These are phyloP conservation scores for Aspergillus transmontanensis DNA, from an alignment of 2,329 filamentous ascomycete species.

Conservation along the genomic window DNA sequence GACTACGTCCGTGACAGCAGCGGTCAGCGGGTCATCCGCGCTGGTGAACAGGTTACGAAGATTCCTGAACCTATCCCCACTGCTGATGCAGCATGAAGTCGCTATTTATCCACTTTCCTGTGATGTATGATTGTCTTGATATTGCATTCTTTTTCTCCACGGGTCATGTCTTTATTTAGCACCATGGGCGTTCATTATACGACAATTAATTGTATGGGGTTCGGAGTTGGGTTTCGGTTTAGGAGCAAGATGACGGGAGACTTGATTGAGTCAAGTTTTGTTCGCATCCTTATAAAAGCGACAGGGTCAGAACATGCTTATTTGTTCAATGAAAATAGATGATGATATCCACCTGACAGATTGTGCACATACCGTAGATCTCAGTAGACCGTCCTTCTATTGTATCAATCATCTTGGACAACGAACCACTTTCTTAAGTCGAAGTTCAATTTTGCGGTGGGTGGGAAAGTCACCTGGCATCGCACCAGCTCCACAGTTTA, in stretches of 20 bases:
- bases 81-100: slow-evolving; percentile 70
- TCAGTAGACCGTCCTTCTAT: neutral
- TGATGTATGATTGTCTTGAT: slow-evolving; percentile 13
- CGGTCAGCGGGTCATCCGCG: slow-evolving; percentile 81
- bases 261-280: neutral
- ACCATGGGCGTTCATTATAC: slow-evolving; percentile 26
- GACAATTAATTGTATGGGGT: slow-evolving; percentile 17
- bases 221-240: slow-evolving; percentile 15
- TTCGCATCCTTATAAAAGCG: slow-evolving; percentile 3
- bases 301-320: neutral
- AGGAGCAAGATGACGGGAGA: neutral
- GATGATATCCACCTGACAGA: slow-evolving; percentile 7
- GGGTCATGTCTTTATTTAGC: slow-evolving; percentile 25
- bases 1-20: slow-evolving; percentile 77
- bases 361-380: neutral
- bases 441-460: neutral
- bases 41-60: slow-evolving; percentile 83
- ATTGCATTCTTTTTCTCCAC: slow-evolving; percentile 12
- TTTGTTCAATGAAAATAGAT: slow-evolving; percentile 1
- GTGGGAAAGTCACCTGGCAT: neutral
- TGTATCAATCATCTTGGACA: no score
- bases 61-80: slow-evolving; percentile 76
- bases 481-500: neutral
- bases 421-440: neutral
- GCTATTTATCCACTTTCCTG: slow-evolving; percentile 9